These are phyloP conservation scores for Diaporthe humulicola DNA, from an alignment of 2,329 filamentous ascomycete species.

Conservation along the genomic window DNA sequence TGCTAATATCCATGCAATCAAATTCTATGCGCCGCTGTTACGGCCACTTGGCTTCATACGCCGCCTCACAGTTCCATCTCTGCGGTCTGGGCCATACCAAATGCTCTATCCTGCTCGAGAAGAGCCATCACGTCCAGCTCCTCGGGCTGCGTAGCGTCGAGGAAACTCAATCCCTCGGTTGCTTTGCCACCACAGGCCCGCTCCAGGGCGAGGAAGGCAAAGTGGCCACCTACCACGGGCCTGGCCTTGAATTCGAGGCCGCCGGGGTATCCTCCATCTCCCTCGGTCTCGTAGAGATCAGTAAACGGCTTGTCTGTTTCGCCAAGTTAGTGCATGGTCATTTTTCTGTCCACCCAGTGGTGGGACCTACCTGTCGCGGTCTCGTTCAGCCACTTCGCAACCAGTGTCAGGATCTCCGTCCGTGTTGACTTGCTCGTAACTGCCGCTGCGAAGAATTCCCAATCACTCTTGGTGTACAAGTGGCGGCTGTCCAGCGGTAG, in stretches of 20 bases:
- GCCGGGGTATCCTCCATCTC: constrained; percentile 76
- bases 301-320: constrained; percentile 77
- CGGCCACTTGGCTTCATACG: neutral
- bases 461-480: constrained; percentile 89
- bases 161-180: constrained; percentile 66
- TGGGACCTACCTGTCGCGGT: constrained; percentile 71
- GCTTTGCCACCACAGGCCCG: constrained; percentile 81
- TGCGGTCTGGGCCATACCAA: constrained; percentile 32
- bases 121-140: constrained; percentile 52
- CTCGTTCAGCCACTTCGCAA: constrained; percentile 87
- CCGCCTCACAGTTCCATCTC: constrained; percentile 36
- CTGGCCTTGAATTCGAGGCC: constrained; percentile 83
- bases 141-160: constrained; percentile 54
- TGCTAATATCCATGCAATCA: neutral
- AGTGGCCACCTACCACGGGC: constrained; percentile 88
- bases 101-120: constrained; percentile 42
- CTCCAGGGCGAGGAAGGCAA: constrained; percentile 86
- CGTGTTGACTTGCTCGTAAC: constrained; percentile 78
- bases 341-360: neutral
- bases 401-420: constrained; percentile 78
- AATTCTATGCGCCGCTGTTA: too few relatives aligned
- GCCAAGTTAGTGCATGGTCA: constrained; percentile 38
- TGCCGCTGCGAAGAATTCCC: constrained; percentile 90
- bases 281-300: constrained; percentile 87
- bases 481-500: constrained; percentile 86